These are phyloP conservation scores for Parathielavia appendiculata DNA, from an alignment of 495 filamentous ascomycete genomes.

Conservation along the genomic window DNA sequence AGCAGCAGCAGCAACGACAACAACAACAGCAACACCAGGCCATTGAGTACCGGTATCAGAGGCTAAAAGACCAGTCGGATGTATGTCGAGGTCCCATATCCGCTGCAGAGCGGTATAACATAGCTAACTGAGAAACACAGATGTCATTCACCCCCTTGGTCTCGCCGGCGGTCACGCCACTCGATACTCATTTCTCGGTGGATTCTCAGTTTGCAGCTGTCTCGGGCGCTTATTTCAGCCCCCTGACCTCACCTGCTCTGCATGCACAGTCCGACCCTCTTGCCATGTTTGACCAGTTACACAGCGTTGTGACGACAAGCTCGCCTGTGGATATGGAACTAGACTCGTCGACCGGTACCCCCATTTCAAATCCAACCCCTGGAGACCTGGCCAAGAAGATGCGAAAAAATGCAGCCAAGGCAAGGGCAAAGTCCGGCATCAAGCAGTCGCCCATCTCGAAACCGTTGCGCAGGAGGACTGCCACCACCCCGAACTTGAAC, in stretches of 20 bases:
- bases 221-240: slow-evolving; percentile 88
- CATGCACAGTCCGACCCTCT: slow-evolving; percentile 64
- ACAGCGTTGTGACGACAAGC: slow-evolving; percentile 34
- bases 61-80: slow-evolving; percentile 70
- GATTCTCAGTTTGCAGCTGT: slow-evolving; percentile 70
- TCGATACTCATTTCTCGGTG: slow-evolving; percentile 73
- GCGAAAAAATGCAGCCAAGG: slow-evolving; percentile 43
- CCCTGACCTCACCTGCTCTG: slow-evolving; percentile 85
- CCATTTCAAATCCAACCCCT: slow-evolving; percentile 34
- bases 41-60: slow-evolving; percentile 66
- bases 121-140: slow-evolving; percentile 43
- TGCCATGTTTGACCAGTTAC: slow-evolving; percentile 40
- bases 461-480: slow-evolving; percentile 60
- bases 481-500: slow-evolving; percentile 52
- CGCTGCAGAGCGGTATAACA: not conserved
- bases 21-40: slow-evolving; percentile 52
- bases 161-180: slow-evolving; percentile 88
- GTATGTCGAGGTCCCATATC: slow-evolving; percentile 43
- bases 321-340: slow-evolving; percentile 46
- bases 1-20: slow-evolving; percentile 52
- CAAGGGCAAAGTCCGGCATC: slow-evolving; percentile 46
- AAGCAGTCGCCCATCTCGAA: slow-evolving; percentile 85
- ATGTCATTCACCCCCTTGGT: slow-evolving; percentile 91
- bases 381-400: slow-evolving; percentile 44
- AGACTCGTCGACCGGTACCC: slow-evolving; percentile 24